A percentile compares a stretch with the other conserved stretches of the same genome.
Evolutionary conservation across 148 eudicot species (phyloP).

Genomic region (Diospyros kaki): DNA sequence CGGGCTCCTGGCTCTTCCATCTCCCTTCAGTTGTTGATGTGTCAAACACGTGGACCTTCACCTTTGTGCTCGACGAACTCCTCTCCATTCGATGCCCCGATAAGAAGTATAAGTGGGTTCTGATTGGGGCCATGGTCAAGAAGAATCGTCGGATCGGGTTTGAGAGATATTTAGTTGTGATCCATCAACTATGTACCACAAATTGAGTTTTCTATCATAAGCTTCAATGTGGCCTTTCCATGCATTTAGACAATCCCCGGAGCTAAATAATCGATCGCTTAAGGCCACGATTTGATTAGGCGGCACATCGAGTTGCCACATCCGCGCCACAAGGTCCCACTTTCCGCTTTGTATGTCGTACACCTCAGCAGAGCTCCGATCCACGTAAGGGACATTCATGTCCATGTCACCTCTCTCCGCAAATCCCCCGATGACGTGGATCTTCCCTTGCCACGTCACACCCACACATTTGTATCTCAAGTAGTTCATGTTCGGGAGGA

Average conservation of each 20-base stretch:
- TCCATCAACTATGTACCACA: constrained; percentile 27
- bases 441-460: constrained; percentile 21
- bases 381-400: background rate
- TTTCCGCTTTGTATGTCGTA: constrained; percentile 9
- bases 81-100: constrained; percentile 10
- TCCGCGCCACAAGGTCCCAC: constrained; percentile 23
- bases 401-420: constrained; percentile 3
- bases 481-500: constrained; percentile 19
- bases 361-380: constrained; percentile 33
- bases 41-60: constrained; percentile 19
- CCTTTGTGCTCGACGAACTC: constrained; percentile 12
- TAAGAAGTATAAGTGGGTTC: constrained; percentile 16
- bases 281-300: constrained; percentile 29
- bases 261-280: constrained; percentile 18
- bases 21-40: constrained; percentile 2
- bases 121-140: constrained; percentile 25
- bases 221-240: constrained; percentile 35
- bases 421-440: constrained; percentile 23
- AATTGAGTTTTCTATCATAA: constrained; percentile 16
- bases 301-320: constrained; percentile 36
- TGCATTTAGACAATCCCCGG: constrained; percentile 29
- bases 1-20: constrained; percentile 21
- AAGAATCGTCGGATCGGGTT: constrained; percentile 4
- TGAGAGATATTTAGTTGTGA: constrained; percentile 5
- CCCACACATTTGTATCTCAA: constrained; percentile 23